phyloP scores from a whole-genome alignment of 345 rosid genomes.

The Populus nigra region DNA sequence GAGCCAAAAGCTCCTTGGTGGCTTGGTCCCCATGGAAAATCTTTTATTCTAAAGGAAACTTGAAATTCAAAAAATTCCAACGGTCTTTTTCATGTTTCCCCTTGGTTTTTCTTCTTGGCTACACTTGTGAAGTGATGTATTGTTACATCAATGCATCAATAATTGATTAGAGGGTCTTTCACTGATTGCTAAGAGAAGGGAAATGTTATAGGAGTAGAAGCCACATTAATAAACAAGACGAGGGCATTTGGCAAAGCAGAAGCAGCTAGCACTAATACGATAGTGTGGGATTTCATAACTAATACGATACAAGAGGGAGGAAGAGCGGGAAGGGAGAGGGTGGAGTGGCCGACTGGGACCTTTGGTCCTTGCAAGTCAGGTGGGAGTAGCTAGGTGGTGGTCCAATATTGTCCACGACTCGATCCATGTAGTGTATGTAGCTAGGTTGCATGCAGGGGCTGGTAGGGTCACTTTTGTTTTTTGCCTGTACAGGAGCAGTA shows the following conservation, averaged over 20 bases:
- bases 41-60: slow-evolving; percentile 4
- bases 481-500: too few relatives aligned
- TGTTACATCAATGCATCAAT: not conserved
- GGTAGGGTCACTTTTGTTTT: not conserved
- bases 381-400: not conserved
- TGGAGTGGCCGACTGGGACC: not conserved
- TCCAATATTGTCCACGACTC: not conserved
- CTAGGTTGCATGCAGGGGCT: not conserved
- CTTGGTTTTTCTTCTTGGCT: not conserved
- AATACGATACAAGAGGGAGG: not conserved
- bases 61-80: slow-evolving; percentile 47
- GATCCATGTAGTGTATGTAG: not conserved
- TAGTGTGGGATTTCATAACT: too few relatives aligned
- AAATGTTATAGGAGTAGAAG: not conserved
- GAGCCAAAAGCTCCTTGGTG: not conserved
- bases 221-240: not conserved
- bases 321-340: not conserved
- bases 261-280: too few relatives aligned
- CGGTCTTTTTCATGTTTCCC: slow-evolving; percentile 19
- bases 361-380: not conserved
- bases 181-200: not conserved
- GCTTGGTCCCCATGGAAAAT: not conserved
- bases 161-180: not conserved
- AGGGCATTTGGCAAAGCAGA: not conserved
- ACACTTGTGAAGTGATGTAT: not conserved